A percentile compares a stretch with the other conserved stretches of the same genome.
Evolutionary conservation across 495 filamentous ascomycete genomes (phyloP).

Genomic region (Penicillium soppii): DNA sequence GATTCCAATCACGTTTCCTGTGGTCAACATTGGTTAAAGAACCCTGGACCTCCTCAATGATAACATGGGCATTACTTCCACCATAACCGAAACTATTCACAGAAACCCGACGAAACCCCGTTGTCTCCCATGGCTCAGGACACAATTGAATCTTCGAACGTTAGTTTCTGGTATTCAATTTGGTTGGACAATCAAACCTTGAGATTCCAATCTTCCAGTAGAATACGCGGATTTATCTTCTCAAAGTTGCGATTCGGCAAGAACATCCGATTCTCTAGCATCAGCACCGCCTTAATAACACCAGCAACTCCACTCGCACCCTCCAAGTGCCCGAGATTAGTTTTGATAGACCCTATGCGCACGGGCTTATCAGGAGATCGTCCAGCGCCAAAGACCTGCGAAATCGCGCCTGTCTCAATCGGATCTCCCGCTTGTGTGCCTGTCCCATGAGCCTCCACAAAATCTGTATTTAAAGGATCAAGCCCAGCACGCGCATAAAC

Average conservation of each 20-base stretch:
- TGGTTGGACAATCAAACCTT: constrained; percentile 11
- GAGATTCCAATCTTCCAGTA: constrained; percentile 28
- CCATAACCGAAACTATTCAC: constrained; percentile 43
- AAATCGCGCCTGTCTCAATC: constrained; percentile 56
- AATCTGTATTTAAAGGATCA: constrained; percentile 17
- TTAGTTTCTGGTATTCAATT: neutral
- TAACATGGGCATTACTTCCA: constrained; percentile 38
- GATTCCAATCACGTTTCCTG: neutral
- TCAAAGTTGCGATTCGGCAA: constrained; percentile 29
- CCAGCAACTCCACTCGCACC: constrained; percentile 32
- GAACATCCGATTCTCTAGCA: constrained; percentile 31
- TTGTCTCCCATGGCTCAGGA: constrained; percentile 19
- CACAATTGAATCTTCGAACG: constrained; percentile 15
- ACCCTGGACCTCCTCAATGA: constrained; percentile 33
- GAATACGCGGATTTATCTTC: constrained; percentile 26
- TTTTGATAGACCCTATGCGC: constrained; percentile 34
- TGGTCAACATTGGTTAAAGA: constrained; percentile 7
- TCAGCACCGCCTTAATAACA: constrained; percentile 34
- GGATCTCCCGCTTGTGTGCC: constrained; percentile 63
- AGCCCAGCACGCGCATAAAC: constrained; percentile 50
- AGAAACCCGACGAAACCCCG: constrained; percentile 27
- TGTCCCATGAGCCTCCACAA: constrained; percentile 45
- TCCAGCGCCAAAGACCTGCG: constrained; percentile 13
- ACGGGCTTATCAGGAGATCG: constrained; percentile 6
- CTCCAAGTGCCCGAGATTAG: constrained; percentile 42